phyloP scores from a whole-genome alignment of 129 eudicot genomes.

The Flaveria brownii region DNA sequence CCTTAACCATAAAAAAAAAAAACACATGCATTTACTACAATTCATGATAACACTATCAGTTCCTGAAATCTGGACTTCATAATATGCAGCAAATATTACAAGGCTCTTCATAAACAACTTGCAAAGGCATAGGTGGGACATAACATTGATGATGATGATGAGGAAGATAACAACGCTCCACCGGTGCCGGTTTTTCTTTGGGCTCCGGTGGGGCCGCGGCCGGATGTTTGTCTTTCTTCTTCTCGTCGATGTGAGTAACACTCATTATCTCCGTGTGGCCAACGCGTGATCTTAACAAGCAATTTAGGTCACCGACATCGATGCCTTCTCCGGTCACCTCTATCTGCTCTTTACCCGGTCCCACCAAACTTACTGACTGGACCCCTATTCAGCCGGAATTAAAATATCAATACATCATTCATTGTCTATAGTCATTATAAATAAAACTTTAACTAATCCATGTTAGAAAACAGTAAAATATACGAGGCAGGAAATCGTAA shows the following conservation, averaged over 20 bases:
- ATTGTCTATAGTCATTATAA: too few species aligned
- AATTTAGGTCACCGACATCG: slow-evolving; percentile 1
- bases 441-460: not conserved
- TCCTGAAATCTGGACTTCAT: not conserved
- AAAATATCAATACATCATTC: too few species aligned
- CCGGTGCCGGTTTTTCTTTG: not conserved
- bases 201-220: not conserved
- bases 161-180: not conserved
- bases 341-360: slow-evolving; percentile 14
- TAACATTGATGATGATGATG: not conserved
- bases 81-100: not conserved
- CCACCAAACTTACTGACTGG: not conserved
- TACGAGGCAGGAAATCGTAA: too few species aligned
- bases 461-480: too few species aligned
- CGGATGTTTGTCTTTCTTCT: too few species aligned
- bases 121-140: not conserved
- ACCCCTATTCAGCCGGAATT: not conserved
- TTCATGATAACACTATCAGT: too few species aligned
- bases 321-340: slow-evolving; percentile 22
- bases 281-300: not conserved
- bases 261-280: slow-evolving; percentile 5
- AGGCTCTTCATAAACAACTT: slow-evolving; percentile 14
- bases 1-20: too few species aligned
- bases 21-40: too few species aligned
- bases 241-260: slow-evolving; percentile 12